Conservation (phyloP, 2,329 filamentous ascomycete genomes). For the Phaeosphaeriaceae sp. region DNA sequence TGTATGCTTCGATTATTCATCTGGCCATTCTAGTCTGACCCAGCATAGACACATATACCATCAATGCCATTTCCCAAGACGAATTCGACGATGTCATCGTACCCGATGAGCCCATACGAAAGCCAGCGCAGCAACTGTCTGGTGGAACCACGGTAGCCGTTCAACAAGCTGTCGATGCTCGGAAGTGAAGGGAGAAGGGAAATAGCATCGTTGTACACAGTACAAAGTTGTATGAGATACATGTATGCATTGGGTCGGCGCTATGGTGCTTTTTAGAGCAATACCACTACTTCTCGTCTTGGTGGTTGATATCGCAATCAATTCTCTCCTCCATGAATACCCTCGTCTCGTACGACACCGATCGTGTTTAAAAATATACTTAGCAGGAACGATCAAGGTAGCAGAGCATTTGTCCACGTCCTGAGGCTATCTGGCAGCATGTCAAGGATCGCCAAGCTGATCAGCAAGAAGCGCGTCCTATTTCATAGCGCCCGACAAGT, state of each 20-base stretch:
- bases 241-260: slow-evolving; percentile 40
- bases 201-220: slow-evolving; percentile 24
- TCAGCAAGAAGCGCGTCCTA: too few relatives aligned
- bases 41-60: slow-evolving; percentile 69
- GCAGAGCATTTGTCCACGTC: too few relatives aligned
- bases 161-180: slow-evolving; percentile 38
- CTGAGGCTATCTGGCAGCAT: too few relatives aligned
- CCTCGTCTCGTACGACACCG: not conserved
- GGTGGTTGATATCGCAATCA: not conserved
- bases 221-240: slow-evolving; percentile 24
- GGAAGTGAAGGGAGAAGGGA: slow-evolving; percentile 31
- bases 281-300: slow-evolving; percentile 15
- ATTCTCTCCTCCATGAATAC: not conserved
- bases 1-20: slow-evolving; percentile 63
- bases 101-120: slow-evolving; percentile 71
- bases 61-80: slow-evolving; percentile 90
- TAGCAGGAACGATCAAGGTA: too few relatives aligned
- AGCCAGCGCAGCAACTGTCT: slow-evolving; percentile 36
- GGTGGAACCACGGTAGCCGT: slow-evolving; percentile 33
- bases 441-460: too few relatives aligned
- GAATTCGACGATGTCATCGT: slow-evolving; percentile 96
- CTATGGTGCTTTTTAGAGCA: slow-evolving; percentile 24
- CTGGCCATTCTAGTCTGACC: slow-evolving; percentile 14
- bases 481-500: too few relatives aligned
- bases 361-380: not conserved